Base-by-base conservation (phyloP, 2,329 filamentous ascomycete species). In the Cryphonectria japonica region DNA sequence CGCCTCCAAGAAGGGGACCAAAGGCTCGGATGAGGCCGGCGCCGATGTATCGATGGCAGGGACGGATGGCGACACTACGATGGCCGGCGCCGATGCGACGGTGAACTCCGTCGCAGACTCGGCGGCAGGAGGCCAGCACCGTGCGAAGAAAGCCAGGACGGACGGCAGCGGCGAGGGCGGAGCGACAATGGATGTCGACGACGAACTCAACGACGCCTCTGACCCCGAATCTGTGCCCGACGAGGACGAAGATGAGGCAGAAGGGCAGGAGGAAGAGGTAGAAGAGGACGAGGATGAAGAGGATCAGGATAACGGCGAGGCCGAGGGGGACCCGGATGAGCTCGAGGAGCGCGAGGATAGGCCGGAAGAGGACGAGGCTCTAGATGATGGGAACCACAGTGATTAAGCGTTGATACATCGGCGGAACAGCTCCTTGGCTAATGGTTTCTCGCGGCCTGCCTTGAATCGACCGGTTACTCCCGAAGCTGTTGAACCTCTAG, bases 351-450 rank as follows among this genome's bases (percentile, higher is more conserved):
- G 82, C 37, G 81, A 83, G 65, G 76, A 81, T 5, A 83, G 82
- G 73, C 84, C 84, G 4, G 83, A 84, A 1, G 86, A 83, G 13
- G 89, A 91, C 70, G 90, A 92, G 74, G 90, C 88, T 16, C 78
- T 91, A 71, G 89, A 90, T 74, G 82, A 85, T 76, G 88, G 86
- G 14, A 85, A 87, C 67, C 88, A 90, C 73, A 89, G 87, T 75
- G 87, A 89, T 69, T 89, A 77, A 73, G 34, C 69, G 54, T 29
- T 34, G 26, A 19, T 39, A 13, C 37, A 34, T 11, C 54, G 54
- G 26, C 54, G 26, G 19, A 32, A 59, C 26, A 29, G 52, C 26
- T 29, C 14, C 22, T 2, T 8, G 29, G 14, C 29, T 34, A 16
- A 32, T n/a, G 22, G 22, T 2, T 6, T 50, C 32, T 57, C 11